Evolutionary conservation across 2,329 filamentous ascomycete genomes (phyloP).

Genomic region (Exophiala oligosperma): DNA sequence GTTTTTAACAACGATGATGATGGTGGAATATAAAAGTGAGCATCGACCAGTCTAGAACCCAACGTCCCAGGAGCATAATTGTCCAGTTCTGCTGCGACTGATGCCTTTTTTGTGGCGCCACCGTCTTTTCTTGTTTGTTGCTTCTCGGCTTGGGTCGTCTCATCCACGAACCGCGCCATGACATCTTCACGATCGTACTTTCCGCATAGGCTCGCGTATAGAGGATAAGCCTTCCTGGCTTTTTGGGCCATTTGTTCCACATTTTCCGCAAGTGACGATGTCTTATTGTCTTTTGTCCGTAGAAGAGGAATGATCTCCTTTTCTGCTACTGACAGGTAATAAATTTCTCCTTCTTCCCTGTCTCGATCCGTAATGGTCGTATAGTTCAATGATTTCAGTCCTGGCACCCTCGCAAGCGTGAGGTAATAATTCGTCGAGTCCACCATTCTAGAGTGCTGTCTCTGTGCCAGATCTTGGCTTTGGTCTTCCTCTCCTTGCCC

Average conservation of each 20-base stretch:
- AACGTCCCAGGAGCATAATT: constrained; percentile 73
- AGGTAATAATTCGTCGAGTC: constrained; percentile 29
- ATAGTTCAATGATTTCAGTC: constrained; percentile 46
- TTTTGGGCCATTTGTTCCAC: background rate
- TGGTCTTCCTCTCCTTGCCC: background rate
- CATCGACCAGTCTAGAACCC: constrained; percentile 70
- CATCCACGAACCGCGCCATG: constrained; percentile 11
- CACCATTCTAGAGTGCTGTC: constrained; percentile 24
- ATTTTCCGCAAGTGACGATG: background rate
- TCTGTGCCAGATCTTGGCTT: constrained; percentile 13
- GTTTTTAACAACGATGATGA: background rate
- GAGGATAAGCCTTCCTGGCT: constrained; percentile 56
- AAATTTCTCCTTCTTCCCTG: constrained; percentile 84
- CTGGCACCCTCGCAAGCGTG: constrained; percentile 33
- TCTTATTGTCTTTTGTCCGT: constrained; percentile 39
- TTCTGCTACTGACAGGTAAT: constrained; percentile 83
- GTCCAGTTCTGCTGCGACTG: background rate
- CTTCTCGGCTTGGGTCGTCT: constrained; percentile 59
- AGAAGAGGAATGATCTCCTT: constrained; percentile 65
- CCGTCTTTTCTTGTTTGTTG: constrained; percentile 39
- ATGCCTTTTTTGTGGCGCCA: constrained; percentile 16
- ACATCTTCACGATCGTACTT: constrained; percentile 62
- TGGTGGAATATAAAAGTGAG: constrained; percentile 56
- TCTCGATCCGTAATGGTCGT: constrained; percentile 69
- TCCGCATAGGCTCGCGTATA: constrained; percentile 72